Conservation (phyloP, 169 alveolate genomes). For the Plasmodium blacklocki region DNA sequence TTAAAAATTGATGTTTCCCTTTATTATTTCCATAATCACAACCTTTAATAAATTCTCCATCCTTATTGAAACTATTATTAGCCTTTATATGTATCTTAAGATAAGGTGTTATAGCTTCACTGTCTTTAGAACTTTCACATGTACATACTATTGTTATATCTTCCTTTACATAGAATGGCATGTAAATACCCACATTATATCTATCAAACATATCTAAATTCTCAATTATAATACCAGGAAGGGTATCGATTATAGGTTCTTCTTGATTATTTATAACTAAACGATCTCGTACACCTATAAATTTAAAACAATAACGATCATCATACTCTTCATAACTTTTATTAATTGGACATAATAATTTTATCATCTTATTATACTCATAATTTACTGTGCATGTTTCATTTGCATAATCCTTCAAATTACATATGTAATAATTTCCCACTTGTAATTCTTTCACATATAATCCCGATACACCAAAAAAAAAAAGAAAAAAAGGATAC, state of each 20-base stretch:
- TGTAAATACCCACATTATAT: constrained; percentile 33
- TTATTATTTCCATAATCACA: constrained; percentile 55
- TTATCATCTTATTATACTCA: constrained; percentile 24
- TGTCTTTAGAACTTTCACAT: constrained; percentile 26
- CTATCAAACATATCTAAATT: constrained; percentile 5
- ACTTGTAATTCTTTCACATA: constrained; percentile 28
- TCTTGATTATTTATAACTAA: constrained; percentile 30
- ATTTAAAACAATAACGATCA: constrained; percentile 30
- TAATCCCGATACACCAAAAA: constrained; percentile 8
- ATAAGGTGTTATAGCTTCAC: constrained; percentile 47
- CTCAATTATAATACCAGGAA: constrained; percentile 55
- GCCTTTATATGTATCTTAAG: constrained; percentile 27
- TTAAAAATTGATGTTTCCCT: constrained; percentile 60
- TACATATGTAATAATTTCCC: constrained; percentile 65
- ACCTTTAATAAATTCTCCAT: constrained; percentile 33
- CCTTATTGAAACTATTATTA: constrained; percentile 11
- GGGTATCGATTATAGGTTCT: constrained; percentile 8
- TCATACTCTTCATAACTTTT: neutral
- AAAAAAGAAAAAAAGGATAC: neutral
- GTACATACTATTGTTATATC: constrained; percentile 52
- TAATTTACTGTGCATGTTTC: constrained; percentile 34
- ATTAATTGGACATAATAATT: constrained; percentile 38
- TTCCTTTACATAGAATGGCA: constrained; percentile 22
- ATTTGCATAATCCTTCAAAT: constrained; percentile 37
- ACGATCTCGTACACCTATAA: constrained; percentile 36